Base-by-base conservation (phyloP, 371 early-diverging fungal species). In the Batrachochytrium dendrobatidis region DNA sequence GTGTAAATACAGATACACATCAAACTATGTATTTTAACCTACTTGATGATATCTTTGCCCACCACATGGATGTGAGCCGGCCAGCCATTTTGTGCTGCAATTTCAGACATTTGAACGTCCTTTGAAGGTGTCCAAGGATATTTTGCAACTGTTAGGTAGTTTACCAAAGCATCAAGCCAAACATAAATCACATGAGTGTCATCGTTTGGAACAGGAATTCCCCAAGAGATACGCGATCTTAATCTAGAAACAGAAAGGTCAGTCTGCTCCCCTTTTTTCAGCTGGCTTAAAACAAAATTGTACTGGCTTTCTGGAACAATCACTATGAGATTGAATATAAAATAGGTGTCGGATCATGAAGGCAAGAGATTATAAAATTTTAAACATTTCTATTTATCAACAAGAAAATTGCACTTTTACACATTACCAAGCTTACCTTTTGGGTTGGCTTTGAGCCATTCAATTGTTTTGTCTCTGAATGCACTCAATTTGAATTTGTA, bases 161-260 rank as follows among this genome's bases (percentile, higher is more conserved):
- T 95, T 52, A 87, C 82, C 25, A 97, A 79, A 1, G 98, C 98
- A 63, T 97, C 98, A 46, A 97, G 73, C 98, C 98, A 97, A 18
- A 97, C 98, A 66, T 97, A 97, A 33, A 97, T 84, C 8, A 90
- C 88, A 59, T 97, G 98, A 1, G 61, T 55, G 1, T 58, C 43
- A 67, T 95, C 95, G 7, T 81, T 76, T 0, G 98, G 96, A 1
- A 97, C 95, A 1, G 86, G 85, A 33, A 97, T 88, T 1, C 96
- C 98, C 98, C 98, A 97, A 32, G 76, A 68, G 12, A 92, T 73
- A 3, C 95, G 80, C 1, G 85, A 79, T 34, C 79, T 65, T 4
- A 90, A 84, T 24, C 98, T 77, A 12, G 95, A 94, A 0, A 97
- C 77, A 0, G 94, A 94, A 17, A 97, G 69, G 68, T 97, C 96